phyloP scores from a whole-genome alignment of 176 grass and related monocot genomes.

The Microstegium vimineum region DNA sequence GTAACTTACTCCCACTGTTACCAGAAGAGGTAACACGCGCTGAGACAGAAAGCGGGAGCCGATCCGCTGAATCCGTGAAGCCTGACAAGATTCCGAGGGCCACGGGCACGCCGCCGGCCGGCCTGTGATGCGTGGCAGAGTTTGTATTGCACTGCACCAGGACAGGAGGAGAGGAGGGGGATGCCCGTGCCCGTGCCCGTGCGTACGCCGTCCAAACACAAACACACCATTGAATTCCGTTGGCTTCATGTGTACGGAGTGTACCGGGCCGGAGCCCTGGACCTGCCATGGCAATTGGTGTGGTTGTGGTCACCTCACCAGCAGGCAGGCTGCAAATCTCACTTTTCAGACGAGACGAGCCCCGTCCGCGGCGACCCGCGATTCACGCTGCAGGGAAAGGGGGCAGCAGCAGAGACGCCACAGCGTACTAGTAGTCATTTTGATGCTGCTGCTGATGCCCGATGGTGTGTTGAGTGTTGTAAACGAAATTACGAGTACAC shows the following conservation, averaged over 20 bases:
- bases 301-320: neutral
- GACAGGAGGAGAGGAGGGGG: no score
- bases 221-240: constrained; percentile 7
- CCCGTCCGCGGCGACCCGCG: neutral
- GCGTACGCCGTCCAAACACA: neutral
- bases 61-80: neutral
- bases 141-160: neutral
- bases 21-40: neutral
- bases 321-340: neutral
- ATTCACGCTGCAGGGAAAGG: neutral
- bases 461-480: no score
- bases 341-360: neutral
- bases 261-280: neutral
- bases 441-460: no score
- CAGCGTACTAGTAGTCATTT: no score
- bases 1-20: no score
- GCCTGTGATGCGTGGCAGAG: constrained; percentile 26
- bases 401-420: neutral
- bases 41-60: neutral
- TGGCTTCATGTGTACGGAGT: neutral
- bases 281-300: neutral
- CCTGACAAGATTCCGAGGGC: neutral
- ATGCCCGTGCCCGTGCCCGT: neutral
- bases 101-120: neutral
- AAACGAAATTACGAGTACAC: neutral